Evolutionary conservation across 257 asterid genomes (phyloP), one percentile per base, ranked within the genome.

Genomic region (Salvia splendens): DNA sequence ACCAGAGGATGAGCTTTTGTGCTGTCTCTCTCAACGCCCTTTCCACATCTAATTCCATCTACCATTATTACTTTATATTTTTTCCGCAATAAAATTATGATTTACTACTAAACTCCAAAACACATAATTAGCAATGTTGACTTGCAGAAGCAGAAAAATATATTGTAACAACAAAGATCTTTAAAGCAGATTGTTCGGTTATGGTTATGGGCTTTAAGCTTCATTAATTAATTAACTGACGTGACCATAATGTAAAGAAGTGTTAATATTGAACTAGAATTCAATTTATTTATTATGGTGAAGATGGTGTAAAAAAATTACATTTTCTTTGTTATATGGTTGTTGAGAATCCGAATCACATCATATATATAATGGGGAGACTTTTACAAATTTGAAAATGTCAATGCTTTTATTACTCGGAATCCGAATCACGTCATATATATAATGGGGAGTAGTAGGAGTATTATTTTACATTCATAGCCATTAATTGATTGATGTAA

Each of bases 61-160:
- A 14, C 53, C 20, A 0, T 36, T 17, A 12, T 4, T 36, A 2
- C 4, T 51, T 12, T 4, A 5, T 20, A 9, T 14, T 35, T 16
- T 50, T 32, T 58, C n/a, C 11, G 20, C 55, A 64, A 53, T 41
- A 16, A 61, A 53, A 52, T 53, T 47, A 15, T 54, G 28, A 36
- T 11, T 6, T 4, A 36, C 30, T 12, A 42, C 56, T 32, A 46
- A 62, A 69, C 45, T 68, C 56, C 74, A 75, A 54, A 15, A 24
- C 55, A 12, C 55, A 75, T 62, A 62, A 69, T 68, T 62, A 38
- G 68, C 49, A 69, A 24, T 54, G 68, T 69, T 75, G 79, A 75
- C 79, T 46, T 69, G 20, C 14, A 36, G 57, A 40, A 66, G 47
- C 60, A 16, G 5, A n/a, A 46, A 46, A 67, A 17, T 11, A 47